Base-by-base conservation (phyloP, 345 rosid species). In the Mangifera indica region DNA sequence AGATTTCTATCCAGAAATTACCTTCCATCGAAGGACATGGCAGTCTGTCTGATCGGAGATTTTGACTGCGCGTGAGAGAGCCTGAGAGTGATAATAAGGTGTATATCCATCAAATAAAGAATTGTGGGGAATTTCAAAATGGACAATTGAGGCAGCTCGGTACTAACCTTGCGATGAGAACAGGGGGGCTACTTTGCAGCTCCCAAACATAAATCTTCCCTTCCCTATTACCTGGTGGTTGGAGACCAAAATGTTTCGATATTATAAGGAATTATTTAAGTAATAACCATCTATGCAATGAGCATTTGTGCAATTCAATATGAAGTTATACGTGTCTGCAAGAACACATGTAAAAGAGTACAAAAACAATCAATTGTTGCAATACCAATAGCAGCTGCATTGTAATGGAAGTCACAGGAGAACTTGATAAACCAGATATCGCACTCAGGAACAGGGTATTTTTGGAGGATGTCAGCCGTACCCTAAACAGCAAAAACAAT, bases 371-470 rank as follows among this genome's bases (percentile, higher is more conserved):
- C 34, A 24, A 24, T 61, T 53, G 48, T 46, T 73, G 32, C 52
- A 25, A 71, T 81, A 94, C 99, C 99, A 83, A 94, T 89, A 52
- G 98, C 93, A 58, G 86, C 85, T 52, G 91, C 77, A 53, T 85
- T 85, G 74, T 80, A 87, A 78, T 87, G 89, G 78, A 95, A 85
- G 83, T 95, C 97, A 29, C 87, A 95, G 10, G 98, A 92, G 76
- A 95, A 95, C 79, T 95, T 95, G 84, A 95, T 89, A 84, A 95
- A 95, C 98, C 98, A 95, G 69, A 95, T 92, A 79, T 88, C 98
- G 70, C 98, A 91, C 78, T 86, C 88, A 0, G 99, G 99, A 76
- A 92, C 84, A 10, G 98, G 99, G 72, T 95, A 92, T 74, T 85
- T 95, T 78, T 86, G 91, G 58, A 95, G 90, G 82, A 95, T 86